phyloP scores from a whole-genome alignment of 2,329 filamentous ascomycete genomes.

The Emmonsiellopsis sp. region DNA sequence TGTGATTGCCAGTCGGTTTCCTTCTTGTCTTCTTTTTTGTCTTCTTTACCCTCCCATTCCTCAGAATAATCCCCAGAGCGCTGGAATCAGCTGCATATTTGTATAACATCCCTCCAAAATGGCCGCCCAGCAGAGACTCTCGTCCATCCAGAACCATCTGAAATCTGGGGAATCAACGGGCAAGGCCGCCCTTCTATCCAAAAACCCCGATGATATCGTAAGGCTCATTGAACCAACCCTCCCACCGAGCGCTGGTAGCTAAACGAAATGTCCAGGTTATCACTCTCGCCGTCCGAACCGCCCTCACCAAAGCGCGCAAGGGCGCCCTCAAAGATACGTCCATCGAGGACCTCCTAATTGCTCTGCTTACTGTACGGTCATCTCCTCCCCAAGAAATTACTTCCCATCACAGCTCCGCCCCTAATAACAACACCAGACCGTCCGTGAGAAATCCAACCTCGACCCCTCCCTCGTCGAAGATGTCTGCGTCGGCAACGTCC shows the following conservation, averaged over 20 bases:
- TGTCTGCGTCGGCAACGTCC: conserved; percentile 76
- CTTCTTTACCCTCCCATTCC: neutral
- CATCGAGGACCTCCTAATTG: conserved; percentile 28
- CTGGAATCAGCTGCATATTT: neutral
- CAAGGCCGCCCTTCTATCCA: conserved; percentile 24
- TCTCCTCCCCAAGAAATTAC: neutral
- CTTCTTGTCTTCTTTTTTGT: neutral
- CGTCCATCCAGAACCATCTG: conserved; percentile 34
- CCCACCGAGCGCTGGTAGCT: neutral
- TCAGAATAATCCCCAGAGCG: neutral
- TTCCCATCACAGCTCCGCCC: neutral
- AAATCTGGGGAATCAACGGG: conserved; percentile 19
- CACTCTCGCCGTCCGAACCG: conserved; percentile 30
- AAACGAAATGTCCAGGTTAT: conserved; percentile 24
- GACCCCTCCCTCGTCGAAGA: conserved; percentile 82
- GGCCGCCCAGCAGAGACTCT: conserved; percentile 33
- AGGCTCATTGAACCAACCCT: conserved; percentile 11
- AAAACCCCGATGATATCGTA: conserved; percentile 33
- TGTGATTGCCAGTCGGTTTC: neutral
- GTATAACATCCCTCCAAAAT: conserved; percentile 16
- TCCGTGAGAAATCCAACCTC: conserved; percentile 76
- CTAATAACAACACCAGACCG: conserved; percentile 40
- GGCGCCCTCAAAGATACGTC: conserved; percentile 32
- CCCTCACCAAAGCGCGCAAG: conserved; percentile 32
- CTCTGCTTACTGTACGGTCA: conserved; percentile 26